phyloP scores from a whole-genome alignment of 352 stramenopile species.

The Thraustochytrium sp. region DNA sequence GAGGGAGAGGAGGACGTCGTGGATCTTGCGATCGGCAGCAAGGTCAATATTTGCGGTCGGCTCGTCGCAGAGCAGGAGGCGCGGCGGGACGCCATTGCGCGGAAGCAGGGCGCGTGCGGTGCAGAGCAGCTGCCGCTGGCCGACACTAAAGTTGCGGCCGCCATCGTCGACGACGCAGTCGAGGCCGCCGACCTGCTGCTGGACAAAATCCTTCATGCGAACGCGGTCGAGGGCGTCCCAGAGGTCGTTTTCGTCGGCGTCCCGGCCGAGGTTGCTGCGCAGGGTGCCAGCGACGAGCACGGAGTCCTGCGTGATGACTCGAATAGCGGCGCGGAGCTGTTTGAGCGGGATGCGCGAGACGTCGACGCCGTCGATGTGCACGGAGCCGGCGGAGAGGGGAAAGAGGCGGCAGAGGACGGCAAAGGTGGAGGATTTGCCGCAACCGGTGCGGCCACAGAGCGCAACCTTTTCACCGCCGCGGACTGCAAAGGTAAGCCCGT shows the following conservation, averaged over 20 bases:
- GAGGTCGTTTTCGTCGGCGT: neutral
- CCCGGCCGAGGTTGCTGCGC: constrained; percentile 25
- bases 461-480: constrained; percentile 43
- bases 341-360: neutral
- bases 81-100: neutral
- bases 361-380: constrained; percentile 18
- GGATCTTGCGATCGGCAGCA: constrained; percentile 46
- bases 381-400: neutral
- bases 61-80: constrained; percentile 51
- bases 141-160: constrained; percentile 43
- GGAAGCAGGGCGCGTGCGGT: constrained; percentile 50
- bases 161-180: constrained; percentile 35
- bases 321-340: neutral
- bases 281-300: constrained; percentile 30
- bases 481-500: constrained; percentile 28
- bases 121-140: constrained; percentile 51
- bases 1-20: constrained; percentile 47
- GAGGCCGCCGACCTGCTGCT: constrained; percentile 44
- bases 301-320: constrained; percentile 47
- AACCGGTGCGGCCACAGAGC: constrained; percentile 48
- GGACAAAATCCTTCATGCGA: neutral
- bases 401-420: constrained; percentile 43
- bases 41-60: constrained; percentile 51
- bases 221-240: constrained; percentile 17
- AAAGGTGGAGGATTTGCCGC: constrained; percentile 51